These are phyloP conservation scores for Aspergillus viridinutans DNA, from an alignment of 2,329 filamentous ascomycete species.

Conservation along the genomic window DNA sequence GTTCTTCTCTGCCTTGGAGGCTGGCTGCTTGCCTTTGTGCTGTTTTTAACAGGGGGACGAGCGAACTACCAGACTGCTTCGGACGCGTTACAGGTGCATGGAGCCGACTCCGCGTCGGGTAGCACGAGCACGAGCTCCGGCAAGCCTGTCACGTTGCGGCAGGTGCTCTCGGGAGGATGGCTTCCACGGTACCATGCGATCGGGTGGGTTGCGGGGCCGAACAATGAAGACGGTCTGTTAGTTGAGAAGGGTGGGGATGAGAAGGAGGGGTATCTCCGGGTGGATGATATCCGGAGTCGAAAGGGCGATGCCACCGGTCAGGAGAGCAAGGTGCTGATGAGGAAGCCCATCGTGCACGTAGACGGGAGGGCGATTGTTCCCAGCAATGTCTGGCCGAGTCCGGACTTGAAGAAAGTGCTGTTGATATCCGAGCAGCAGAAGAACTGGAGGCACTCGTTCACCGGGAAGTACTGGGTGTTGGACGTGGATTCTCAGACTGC, in stretches of 20 bases:
- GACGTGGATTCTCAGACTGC: slow-evolving; percentile 76
- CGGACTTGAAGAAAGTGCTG: slow-evolving; percentile 79
- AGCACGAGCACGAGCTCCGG: slow-evolving; percentile 34
- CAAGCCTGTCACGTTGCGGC: slow-evolving; percentile 41
- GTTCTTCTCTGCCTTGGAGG: slow-evolving; percentile 40
- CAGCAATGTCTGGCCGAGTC: slow-evolving; percentile 66
- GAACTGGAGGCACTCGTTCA: slow-evolving; percentile 89
- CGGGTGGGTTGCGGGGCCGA: slow-evolving; percentile 46
- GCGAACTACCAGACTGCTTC: slow-evolving; percentile 28
- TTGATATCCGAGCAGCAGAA: slow-evolving; percentile 67
- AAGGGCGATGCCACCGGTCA: slow-evolving; percentile 43
- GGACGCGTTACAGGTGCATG: slow-evolving; percentile 21
- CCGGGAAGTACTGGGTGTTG: slow-evolving; percentile 83
- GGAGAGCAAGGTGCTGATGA: slow-evolving; percentile 69
- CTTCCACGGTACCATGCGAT: slow-evolving; percentile 36
- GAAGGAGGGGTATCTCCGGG: slow-evolving; percentile 71
- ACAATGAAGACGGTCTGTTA: slow-evolving; percentile 68
- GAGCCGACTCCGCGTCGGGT: slow-evolving; percentile 27
- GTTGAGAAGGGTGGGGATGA: slow-evolving; percentile 61
- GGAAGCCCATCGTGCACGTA: slow-evolving; percentile 59
- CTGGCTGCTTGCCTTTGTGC: slow-evolving; percentile 43
- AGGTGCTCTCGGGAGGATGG: slow-evolving; percentile 40
- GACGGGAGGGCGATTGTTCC: slow-evolving; percentile 55
- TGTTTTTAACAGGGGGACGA: slow-evolving; percentile 38
- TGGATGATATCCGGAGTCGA: slow-evolving; percentile 73